Evolutionary conservation across 2,329 filamentous ascomycete genomes (phyloP).

Genomic region (Verticillium nonalfalfae): DNA sequence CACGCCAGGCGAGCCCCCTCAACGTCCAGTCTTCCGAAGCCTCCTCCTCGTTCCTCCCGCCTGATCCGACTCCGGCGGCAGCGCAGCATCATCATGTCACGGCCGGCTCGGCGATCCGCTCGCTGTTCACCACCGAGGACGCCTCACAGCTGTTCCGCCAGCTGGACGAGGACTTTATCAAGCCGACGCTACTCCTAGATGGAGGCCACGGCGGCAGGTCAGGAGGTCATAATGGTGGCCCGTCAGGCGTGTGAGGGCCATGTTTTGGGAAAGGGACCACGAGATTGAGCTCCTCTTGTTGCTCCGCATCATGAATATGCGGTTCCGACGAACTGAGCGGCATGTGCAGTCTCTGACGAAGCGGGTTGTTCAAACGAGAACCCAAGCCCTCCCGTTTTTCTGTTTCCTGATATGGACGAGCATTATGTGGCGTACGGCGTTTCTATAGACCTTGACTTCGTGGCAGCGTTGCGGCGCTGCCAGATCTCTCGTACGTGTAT

Average conservation of each 20-base stretch:
- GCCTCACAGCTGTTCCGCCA: constrained; percentile 86
- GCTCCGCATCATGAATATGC: neutral
- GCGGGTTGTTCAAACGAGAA: too few species aligned
- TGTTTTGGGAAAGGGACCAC: neutral
- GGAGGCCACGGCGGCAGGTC: neutral
- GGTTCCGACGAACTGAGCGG: neutral
- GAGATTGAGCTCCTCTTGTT: neutral
- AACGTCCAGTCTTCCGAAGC: constrained; percentile 16
- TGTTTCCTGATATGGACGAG: neutral
- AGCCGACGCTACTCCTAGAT: constrained; percentile 81
- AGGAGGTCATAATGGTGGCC: neutral
- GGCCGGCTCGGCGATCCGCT: constrained; percentile 69
- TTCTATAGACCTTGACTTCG: constrained; percentile 1
- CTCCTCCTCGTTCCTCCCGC: constrained; percentile 3
- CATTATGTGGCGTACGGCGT: constrained; percentile 1
- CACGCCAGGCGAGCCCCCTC: constrained; percentile 30
- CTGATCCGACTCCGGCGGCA: constrained; percentile 5
- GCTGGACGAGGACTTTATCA: constrained; percentile 93
- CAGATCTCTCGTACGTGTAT: neutral
- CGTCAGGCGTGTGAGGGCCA: neutral
- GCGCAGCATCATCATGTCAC: constrained; percentile 43
- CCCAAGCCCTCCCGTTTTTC: neutral
- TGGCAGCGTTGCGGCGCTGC: neutral
- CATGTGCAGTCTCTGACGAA: neutral
- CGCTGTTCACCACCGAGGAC: constrained; percentile 80